Evolutionary conservation across 495 filamentous ascomycete species (phyloP), one percentile per base, ranked within the genome.

Genomic region (Glarea lozoyensis): DNA sequence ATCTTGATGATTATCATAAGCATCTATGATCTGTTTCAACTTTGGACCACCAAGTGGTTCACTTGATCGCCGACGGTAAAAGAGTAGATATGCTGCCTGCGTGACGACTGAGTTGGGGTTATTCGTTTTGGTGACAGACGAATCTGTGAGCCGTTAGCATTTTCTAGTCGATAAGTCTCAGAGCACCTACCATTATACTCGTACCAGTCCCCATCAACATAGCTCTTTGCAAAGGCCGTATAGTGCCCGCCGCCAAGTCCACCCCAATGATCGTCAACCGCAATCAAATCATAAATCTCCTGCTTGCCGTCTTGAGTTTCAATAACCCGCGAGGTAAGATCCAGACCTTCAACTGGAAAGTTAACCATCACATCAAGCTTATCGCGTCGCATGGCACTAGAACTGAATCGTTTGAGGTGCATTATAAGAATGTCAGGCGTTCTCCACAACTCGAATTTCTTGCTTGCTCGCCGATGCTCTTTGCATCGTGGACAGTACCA

Each of bases 401-500:
- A 82, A 52, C 87, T 90, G 55, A 98, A 98, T 13, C 92, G 76
- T 70, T 98, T 98, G 4, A 98, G 72, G 55, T 99, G 92, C 42
- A 97, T 78, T 40, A 97, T 81, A 11, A 98, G 70, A 40, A 97
- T 90, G 59, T 98, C 92, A 7, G 92, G 92, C 2, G 82, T 79
- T 58, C 87, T 94, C 92, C 92, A 98, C 2, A 98, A 72, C 57
- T 97, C 87, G 22, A 98, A 88, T 54, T 89, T 93, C 73, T 97
- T 98, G 65, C 76, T 88, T 15, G 93, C 92, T 18, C 86, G 78
- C 9, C 84, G 79, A 53, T 93, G 82, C 49, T 93, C 85, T 56
- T 97, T 96, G 72, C 92, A 98, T 33, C 86, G 76, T 43, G 86
- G 88, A 50, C 92, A 98, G 54, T 86, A 96, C 92, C 92, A 98